Conservation (phyloP, 2,329 filamentous ascomycete species). For the Penicillium sp. region DNA sequence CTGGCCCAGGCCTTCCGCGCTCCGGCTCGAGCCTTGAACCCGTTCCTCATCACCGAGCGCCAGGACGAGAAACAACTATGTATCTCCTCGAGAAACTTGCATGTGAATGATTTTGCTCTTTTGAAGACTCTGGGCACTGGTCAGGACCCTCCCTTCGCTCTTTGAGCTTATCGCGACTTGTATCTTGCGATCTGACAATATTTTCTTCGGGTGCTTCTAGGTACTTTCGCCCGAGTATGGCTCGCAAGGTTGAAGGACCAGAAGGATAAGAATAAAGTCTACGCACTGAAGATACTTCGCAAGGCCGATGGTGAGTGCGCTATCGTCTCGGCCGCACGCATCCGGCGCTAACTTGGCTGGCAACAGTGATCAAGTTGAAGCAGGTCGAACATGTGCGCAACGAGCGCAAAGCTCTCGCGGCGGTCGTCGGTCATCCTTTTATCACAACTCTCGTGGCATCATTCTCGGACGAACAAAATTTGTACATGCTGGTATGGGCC, state of each 20-base stretch:
- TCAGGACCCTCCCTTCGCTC: slow-evolving; percentile 25
- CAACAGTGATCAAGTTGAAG: slow-evolving; percentile 58
- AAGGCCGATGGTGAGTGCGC: slow-evolving; percentile 48
- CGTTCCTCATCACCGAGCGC: slow-evolving; percentile 39
- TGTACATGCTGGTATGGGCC: slow-evolving; percentile 53
- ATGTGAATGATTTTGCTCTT: slow-evolving; percentile 47
- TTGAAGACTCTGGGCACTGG: slow-evolving; percentile 53
- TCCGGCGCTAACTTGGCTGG: slow-evolving; percentile 5
- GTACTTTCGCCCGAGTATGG: slow-evolving; percentile 55
- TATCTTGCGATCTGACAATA: slow-evolving; percentile 1
- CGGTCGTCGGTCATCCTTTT: slow-evolving; percentile 65
- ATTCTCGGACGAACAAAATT: slow-evolving; percentile 62
- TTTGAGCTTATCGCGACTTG: not conserved
- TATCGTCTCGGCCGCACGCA: slow-evolving; percentile 2
- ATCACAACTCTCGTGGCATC: slow-evolving; percentile 65
- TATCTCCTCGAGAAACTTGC: slow-evolving; percentile 39
- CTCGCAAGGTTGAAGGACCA: slow-evolving; percentile 45
- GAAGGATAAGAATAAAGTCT: slow-evolving; percentile 42
- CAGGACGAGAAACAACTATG: slow-evolving; percentile 40
- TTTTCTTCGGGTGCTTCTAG: slow-evolving; percentile 29
- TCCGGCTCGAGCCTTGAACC: slow-evolving; percentile 33
- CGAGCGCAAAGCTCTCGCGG: slow-evolving; percentile 63
- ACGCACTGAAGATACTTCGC: slow-evolving; percentile 52
- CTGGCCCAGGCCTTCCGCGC: slow-evolving; percentile 28
- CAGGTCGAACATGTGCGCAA: slow-evolving; percentile 69